Evolutionary conservation across 2,329 filamentous ascomycete genomes (phyloP).

Genomic region (Sporothrix euskadiensis): DNA sequence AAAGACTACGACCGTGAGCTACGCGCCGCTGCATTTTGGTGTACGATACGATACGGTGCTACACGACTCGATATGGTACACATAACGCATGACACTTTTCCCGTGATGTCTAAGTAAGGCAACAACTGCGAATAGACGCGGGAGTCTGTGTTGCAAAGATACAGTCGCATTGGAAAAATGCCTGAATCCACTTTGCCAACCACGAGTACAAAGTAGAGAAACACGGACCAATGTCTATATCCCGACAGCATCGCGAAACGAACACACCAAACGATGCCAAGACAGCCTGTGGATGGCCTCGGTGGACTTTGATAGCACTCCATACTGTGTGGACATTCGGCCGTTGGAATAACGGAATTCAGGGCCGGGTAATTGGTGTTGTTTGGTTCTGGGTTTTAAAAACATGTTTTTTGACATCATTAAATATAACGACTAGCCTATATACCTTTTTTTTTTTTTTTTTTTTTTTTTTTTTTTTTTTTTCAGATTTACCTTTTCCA

Average conservation of each 20-base stretch:
- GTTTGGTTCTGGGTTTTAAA: too few species aligned
- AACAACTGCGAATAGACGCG: background rate
- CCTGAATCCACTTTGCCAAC: background rate
- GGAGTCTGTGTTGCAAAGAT: background rate
- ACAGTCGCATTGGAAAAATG: background rate
- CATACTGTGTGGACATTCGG: background rate
- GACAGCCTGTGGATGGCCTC: background rate
- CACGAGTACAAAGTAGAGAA: background rate
- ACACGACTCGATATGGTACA: too few species aligned
- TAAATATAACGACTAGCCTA: background rate
- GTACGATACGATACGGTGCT: too few species aligned
- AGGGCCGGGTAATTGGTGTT: too few species aligned
- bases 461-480: background rate
- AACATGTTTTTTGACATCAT: too few species aligned
- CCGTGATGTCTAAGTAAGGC: background rate
- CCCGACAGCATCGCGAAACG: background rate
- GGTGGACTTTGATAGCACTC: background rate
- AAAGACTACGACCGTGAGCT: too few species aligned
- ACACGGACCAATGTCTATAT: constrained; percentile 1
- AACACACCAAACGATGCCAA: background rate
- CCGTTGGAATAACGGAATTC: too few species aligned
- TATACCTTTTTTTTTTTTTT: background rate
- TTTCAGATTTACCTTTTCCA: background rate
- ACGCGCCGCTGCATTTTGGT: too few species aligned
- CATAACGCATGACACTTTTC: too few species aligned